Evolutionary conservation across 2,329 filamentous ascomycete genomes (phyloP).

Genomic region (Monosporascus cannonballus): DNA sequence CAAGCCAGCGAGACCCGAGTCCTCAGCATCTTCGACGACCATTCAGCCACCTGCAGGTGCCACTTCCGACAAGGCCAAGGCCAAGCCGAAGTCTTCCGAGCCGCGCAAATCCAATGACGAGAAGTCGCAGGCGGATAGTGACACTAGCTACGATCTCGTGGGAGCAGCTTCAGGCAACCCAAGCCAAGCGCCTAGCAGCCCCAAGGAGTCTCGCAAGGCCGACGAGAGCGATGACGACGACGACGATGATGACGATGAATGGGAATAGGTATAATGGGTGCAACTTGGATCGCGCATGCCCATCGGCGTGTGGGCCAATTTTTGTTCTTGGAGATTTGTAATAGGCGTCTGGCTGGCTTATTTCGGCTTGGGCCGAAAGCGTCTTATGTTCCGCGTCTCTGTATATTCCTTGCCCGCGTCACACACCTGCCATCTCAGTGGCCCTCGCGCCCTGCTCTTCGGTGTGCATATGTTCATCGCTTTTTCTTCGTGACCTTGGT

Average conservation of each 20-base stretch:
- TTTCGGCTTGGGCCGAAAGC: conserved; percentile 11
- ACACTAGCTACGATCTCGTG: conserved; percentile 93
- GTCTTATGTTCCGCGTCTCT: conserved; percentile 11
- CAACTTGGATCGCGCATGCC: conserved; percentile 2
- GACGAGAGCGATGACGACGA: conserved; percentile 58
- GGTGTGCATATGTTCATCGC: conserved; percentile 29
- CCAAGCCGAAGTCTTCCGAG: conserved; percentile 53
- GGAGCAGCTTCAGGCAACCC: conserved; percentile 68
- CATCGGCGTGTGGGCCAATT: conserved; percentile 3
- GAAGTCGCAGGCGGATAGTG: conserved; percentile 86
- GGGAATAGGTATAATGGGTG: conserved; percentile 19
- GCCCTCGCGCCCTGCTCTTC: conserved; percentile 3
- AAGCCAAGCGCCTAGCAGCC: conserved; percentile 69
- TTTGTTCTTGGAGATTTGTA: conserved; percentile 4
- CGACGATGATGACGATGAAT: conserved; percentile 9
- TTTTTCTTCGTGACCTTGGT: conserved; percentile 68
- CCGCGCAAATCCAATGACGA: conserved; percentile 76
- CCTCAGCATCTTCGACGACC: conserved; percentile 53
- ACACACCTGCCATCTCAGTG: not conserved
- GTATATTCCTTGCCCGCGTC: conserved; percentile 16
- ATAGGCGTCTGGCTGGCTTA: conserved; percentile 12
- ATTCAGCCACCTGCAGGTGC: conserved; percentile 45
- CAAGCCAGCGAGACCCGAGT: conserved; percentile 36
- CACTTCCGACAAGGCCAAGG: conserved; percentile 22
- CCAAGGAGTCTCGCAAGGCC: conserved; percentile 48